Evolutionary conservation across 768 basidiomycete genomes (phyloP).

Genomic region (Saitozyma sp.): DNA sequence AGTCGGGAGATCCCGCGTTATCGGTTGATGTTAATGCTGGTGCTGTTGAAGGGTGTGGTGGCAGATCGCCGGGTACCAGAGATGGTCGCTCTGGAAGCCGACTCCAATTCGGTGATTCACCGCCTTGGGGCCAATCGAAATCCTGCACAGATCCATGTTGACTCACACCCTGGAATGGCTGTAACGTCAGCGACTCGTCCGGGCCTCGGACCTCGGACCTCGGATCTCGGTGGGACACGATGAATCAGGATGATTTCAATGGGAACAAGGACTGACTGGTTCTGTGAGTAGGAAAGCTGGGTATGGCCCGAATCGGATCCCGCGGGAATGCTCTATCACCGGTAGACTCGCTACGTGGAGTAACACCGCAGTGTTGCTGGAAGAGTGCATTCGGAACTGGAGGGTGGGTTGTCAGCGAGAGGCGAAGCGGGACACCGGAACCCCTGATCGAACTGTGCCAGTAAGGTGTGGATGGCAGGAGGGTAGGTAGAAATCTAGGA

Average conservation of each 20-base stretch:
- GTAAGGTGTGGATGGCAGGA: too few species aligned
- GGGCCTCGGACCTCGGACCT: background rate
- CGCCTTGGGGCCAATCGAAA: conserved; percentile 76
- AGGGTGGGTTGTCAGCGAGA: background rate
- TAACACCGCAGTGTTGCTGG: conserved; percentile 65
- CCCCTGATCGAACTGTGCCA: background rate
- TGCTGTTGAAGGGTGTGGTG: background rate
- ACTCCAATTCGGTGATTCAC: conserved; percentile 76
- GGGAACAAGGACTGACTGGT: background rate
- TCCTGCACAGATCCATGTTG: conserved; percentile 67
- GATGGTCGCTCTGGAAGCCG: conserved; percentile 75
- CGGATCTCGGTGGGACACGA: background rate
- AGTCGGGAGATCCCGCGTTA: background rate
- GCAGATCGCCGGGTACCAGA: conserved; percentile 65
- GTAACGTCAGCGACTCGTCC: too few species aligned
- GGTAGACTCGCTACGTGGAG: conserved; percentile 70
- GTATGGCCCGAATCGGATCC: conserved; percentile 67
- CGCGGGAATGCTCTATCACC: conserved; percentile 72
- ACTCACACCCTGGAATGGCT: conserved; percentile 38
- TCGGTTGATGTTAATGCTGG: background rate
- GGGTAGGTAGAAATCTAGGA: background rate
- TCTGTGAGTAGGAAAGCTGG: conserved; percentile 51
- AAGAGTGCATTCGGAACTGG: conserved; percentile 86
- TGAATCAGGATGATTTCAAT: background rate
- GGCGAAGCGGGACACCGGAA: background rate